Base-by-base conservation (phyloP, 2,329 filamentous ascomycete species). In the Fusarium sp. region DNA sequence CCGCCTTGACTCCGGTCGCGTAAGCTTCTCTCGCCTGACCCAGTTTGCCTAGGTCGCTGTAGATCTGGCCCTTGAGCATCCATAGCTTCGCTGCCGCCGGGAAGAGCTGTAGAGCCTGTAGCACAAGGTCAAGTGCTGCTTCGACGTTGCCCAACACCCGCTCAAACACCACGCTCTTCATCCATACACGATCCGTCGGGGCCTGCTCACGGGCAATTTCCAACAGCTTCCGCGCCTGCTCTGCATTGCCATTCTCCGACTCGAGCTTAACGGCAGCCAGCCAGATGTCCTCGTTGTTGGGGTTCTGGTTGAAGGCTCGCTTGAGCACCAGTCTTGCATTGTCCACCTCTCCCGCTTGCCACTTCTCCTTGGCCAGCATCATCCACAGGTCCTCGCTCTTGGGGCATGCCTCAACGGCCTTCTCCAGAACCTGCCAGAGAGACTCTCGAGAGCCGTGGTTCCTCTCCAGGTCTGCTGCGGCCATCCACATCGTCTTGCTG, bases 31-130 rank as follows among this genome's bases (percentile, higher is more conserved):
- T 91, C 4, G 96, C 96, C 82, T 96, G 93, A 0, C 93, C 92
- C 16, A 93, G 85, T 84, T 94, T 95, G 76, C 90, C 92, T 55
- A 95, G 88, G 49, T 92, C 89, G 79, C 98, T 93, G 86, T 99
- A 99, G 71, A 98, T 96, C 80, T 99, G 96, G 0, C 97, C 96
- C 84, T 99, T 99, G 86, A 98, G 94, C 93, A 98, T 98, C 92
- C 96, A 98, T 27, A 99, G 88, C 83, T 98, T 98, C 61, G 94
- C 89, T 14, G 93, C 91, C 51, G 91, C 90, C 1, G 96, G 96
- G 85, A 97, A 99, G 11, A 94, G 88, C 74, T 95, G 92, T 38
- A 99, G 86, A 1, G 93, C 96, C 80, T 97, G 92, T 68, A 95
- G 94, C 49, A 94, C 94, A 12, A 99, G 91, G 78, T 97, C 93